A percentile compares a stretch with the other conserved stretches of the same genome.
Conservation (phyloP, 139 green algal genomes). For the Chlamydomonas incerta region DNA sequence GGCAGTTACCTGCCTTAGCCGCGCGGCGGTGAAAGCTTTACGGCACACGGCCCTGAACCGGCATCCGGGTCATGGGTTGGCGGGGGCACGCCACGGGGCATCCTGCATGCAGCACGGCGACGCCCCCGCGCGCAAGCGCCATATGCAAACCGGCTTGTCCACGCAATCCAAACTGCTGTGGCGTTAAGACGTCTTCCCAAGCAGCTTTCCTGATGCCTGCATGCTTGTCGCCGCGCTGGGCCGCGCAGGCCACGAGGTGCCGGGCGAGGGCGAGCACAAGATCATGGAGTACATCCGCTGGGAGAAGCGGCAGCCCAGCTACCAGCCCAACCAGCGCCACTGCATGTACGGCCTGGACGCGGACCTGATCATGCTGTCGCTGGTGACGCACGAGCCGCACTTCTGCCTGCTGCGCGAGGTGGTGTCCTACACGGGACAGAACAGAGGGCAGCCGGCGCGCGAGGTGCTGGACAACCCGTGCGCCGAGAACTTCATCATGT, state of each 20-base stretch:
- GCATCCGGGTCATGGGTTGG: no score
- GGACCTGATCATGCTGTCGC: constrained; percentile 95
- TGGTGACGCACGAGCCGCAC: constrained; percentile 97
- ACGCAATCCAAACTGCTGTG: no score
- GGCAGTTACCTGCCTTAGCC: background rate
- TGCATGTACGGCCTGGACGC: constrained; percentile 97
- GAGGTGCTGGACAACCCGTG: constrained; percentile 91
- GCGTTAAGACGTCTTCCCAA: no score
- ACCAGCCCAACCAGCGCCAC: constrained; percentile 83
- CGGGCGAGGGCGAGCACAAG: constrained; percentile 98
- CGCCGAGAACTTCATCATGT: constrained; percentile 93
- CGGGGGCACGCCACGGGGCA: no score
- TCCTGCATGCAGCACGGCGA: no score
- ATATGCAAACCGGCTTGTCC: no score
- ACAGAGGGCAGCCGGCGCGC: constrained; percentile 81
- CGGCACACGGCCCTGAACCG: no score
- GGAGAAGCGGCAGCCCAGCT: constrained; percentile 68
- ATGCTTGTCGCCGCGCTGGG: no score
- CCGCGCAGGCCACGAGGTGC: constrained; percentile 86
- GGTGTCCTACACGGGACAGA: constrained; percentile 73
- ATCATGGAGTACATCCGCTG: constrained; percentile 98
- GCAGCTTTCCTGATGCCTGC: no score
- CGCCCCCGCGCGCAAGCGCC: no score
- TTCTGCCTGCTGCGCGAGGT: constrained; percentile 95
- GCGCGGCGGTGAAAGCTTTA: background rate